These are phyloP conservation scores for Elongisporangium anandrum DNA, from an alignment of 352 stramenopile genomes.

Conservation along the genomic window DNA sequence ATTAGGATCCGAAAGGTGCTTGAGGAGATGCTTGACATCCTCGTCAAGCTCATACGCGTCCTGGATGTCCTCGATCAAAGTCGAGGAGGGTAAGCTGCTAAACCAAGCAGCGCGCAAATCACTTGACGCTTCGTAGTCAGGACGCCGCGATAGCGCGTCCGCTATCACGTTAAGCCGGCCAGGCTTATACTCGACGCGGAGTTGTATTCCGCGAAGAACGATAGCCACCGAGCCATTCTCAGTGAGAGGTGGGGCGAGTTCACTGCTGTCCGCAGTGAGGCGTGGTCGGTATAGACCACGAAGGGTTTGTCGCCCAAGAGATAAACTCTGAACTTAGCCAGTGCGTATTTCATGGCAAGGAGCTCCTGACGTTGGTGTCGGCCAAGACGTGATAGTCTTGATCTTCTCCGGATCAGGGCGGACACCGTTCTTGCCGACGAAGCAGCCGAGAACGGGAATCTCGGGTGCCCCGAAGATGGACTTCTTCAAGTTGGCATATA, in stretches of 20 bases:
- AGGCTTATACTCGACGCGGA: slow-evolving; percentile 19
- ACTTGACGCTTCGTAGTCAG: slow-evolving; percentile 5
- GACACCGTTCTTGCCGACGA: slow-evolving; percentile 6
- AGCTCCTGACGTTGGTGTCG: no score
- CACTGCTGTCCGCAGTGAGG: slow-evolving; percentile 12
- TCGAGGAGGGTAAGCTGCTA: no score
- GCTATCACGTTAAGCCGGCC: slow-evolving; percentile 12
- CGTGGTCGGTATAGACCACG: slow-evolving; percentile 17
- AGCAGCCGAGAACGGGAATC: slow-evolving; percentile 16
- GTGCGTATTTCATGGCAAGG: slow-evolving; percentile 23
- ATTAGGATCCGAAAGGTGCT: no score
- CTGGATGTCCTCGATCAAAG: no score
- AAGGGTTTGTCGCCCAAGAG: slow-evolving; percentile 15
- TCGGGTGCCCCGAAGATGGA: slow-evolving; percentile 10
- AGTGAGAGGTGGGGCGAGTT: slow-evolving; percentile 13
- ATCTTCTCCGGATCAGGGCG: slow-evolving; percentile 11
- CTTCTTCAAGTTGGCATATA: slow-evolving; percentile 12
- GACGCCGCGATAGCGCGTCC: slow-evolving; percentile 13
- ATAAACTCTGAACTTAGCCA: slow-evolving; percentile 22
- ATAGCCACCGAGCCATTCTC: slow-evolving; percentile 20
- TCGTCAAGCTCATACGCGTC: no score
- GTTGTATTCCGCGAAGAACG: slow-evolving; percentile 27
- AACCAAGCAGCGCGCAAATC: no score
- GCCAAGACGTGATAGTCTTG: slow-evolving; percentile 1
- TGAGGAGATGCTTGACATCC: no score